phyloP scores from a whole-genome alignment of 257 asterid genomes.

The Ligustrum vulgare region DNA sequence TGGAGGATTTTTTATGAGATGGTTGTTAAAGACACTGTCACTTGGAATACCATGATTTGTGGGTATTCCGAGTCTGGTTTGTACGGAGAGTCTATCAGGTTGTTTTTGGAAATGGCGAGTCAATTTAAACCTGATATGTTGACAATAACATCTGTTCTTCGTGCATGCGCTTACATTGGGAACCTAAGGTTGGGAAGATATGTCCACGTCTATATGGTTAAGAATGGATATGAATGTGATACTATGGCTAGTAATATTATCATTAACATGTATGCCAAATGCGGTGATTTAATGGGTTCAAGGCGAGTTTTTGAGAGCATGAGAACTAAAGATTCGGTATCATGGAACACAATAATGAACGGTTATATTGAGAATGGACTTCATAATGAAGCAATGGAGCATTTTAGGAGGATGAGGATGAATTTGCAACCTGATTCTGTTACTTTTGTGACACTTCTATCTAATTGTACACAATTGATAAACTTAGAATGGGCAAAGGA shows the following conservation, averaged over 20 bases:
- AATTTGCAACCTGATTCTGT: slow-evolving; percentile 57
- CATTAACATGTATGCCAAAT: slow-evolving; percentile 77
- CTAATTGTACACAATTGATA: slow-evolving; percentile 39
- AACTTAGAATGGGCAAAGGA: slow-evolving; percentile 39
- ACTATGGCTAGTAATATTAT: slow-evolving; percentile 47
- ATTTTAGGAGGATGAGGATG: slow-evolving; percentile 54
- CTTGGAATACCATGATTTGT: slow-evolving; percentile 78
- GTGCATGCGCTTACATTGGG: slow-evolving; percentile 67
- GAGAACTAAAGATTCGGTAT: slow-evolving; percentile 64
- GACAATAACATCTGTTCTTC: slow-evolving; percentile 61
- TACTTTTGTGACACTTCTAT: slow-evolving; percentile 59
- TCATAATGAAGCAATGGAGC: slow-evolving; percentile 54
- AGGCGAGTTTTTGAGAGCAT: slow-evolving; percentile 58
- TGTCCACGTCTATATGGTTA: slow-evolving; percentile 61
- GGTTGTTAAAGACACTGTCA: slow-evolving; percentile 59
- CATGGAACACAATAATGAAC: slow-evolving; percentile 73
- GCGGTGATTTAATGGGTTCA: slow-evolving; percentile 59
- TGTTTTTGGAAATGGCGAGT: slow-evolving; percentile 54
- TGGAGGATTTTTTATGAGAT: slow-evolving; percentile 52
- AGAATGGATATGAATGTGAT: slow-evolving; percentile 53
- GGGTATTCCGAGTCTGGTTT: slow-evolving; percentile 54
- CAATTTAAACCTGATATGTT: slow-evolving; percentile 59
- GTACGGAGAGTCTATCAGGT: slow-evolving; percentile 50
- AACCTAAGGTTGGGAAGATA: slow-evolving; percentile 57
- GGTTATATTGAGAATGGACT: slow-evolving; percentile 51